phyloP scores from a whole-genome alignment of 2,329 filamentous ascomycete genomes.

The Alternaria conjuncta region DNA sequence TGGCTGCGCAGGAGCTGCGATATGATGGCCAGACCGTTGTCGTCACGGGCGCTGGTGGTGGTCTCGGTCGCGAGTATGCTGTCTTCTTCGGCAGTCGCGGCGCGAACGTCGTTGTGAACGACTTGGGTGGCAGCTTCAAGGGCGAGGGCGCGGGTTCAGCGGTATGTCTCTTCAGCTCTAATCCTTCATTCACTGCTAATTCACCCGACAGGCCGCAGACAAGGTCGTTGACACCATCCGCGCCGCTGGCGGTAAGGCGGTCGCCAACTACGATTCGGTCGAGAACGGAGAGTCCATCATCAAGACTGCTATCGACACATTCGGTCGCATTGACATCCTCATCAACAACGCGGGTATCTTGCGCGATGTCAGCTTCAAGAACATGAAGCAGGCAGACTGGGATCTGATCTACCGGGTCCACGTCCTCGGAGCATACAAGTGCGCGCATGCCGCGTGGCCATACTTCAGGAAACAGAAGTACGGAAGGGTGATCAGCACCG shows the following conservation, averaged over 20 bases:
- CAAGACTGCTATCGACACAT: constrained; percentile 80
- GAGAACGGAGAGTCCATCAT: constrained; percentile 95
- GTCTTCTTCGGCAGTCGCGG: constrained; percentile 91
- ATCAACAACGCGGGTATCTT: constrained; percentile 98
- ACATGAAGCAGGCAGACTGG: constrained; percentile 97
- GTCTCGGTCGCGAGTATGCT: constrained; percentile 81
- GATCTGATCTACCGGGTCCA: constrained; percentile 93
- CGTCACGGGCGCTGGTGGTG: constrained; percentile 84
- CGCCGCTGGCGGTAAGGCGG: constrained; percentile 88
- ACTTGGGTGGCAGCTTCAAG: constrained; percentile 90
- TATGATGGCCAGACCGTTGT: constrained; percentile 91
- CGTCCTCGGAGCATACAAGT: constrained; percentile 94
- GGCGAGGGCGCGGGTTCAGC: constrained; percentile 87
- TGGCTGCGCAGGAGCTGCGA: constrained; percentile 63
- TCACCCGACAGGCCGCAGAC: constrained; percentile 71
- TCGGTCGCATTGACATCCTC: constrained; percentile 88
- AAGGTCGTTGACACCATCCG: constrained; percentile 84
- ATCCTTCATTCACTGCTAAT: constrained; percentile 14
- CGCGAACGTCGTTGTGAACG: constrained; percentile 95
- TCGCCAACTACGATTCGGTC: constrained; percentile 96
- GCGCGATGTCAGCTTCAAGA: constrained; percentile 96
- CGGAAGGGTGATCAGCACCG: constrained; percentile 93
- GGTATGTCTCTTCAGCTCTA: constrained; percentile 58
- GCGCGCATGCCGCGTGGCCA: constrained; percentile 91
- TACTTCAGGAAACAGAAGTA: constrained; percentile 99